Conservation (phyloP, 768 basidiomycete genomes). For the Pulveroboletus sp. region DNA sequence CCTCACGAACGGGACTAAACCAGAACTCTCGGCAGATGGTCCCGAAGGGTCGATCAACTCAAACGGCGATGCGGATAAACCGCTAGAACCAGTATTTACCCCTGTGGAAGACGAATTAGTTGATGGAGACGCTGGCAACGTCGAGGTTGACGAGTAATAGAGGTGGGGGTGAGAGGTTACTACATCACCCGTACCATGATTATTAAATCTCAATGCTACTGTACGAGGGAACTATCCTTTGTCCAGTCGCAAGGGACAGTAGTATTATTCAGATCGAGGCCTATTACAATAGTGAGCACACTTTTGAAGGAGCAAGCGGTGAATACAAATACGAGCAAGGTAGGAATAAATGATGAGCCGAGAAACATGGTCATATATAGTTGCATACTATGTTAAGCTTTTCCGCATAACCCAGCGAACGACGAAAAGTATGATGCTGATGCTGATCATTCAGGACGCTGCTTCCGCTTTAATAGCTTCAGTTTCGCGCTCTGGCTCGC, state of each 20-base stretch:
- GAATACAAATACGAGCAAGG: conserved; percentile 38
- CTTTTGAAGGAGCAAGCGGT: conserved; percentile 32
- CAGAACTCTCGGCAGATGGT: conserved; percentile 31
- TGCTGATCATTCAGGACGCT: conserved; percentile 27
- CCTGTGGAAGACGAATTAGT: conserved; percentile 29
- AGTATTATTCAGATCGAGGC: conserved; percentile 30
- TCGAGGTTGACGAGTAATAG: conserved; percentile 31
- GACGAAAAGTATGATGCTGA: conserved; percentile 19
- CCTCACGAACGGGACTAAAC: conserved; percentile 44
- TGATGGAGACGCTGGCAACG: conserved; percentile 40
- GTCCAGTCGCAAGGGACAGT: conserved; percentile 12
- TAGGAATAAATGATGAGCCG: conserved; percentile 35
- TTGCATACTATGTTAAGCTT: conserved; percentile 29
- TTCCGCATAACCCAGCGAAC: conserved; percentile 27
- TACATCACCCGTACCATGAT: conserved; percentile 12
- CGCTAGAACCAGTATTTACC: conserved; percentile 44
- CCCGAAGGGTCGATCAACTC: conserved; percentile 29
- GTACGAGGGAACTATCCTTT: conserved; percentile 16
- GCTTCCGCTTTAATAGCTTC: conserved; percentile 70
- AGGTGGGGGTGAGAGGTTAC: conserved; percentile 10
- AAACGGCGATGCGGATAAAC: conserved; percentile 38
- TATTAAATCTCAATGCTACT: conserved; percentile 19
- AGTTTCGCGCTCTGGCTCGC: conserved; percentile 59
- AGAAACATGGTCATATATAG: conserved; percentile 32
- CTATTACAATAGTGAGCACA: conserved; percentile 37